Evolutionary conservation across 2,329 filamentous ascomycete species (phyloP), one percentile per base, ranked within the genome.

Genomic region (Clarireedia monteithiana): DNA sequence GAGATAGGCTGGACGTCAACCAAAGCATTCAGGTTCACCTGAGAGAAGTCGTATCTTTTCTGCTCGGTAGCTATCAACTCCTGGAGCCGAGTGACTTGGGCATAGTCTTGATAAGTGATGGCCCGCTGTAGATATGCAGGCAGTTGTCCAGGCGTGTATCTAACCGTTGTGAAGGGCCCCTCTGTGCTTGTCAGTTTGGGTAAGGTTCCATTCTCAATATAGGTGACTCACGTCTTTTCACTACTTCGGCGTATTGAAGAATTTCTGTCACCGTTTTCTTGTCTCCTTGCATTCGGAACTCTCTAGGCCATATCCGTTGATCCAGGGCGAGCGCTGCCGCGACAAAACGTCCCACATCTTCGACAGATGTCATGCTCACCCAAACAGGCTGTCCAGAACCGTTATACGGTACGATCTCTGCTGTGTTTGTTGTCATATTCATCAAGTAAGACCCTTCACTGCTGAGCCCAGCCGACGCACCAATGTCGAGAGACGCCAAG

Each of bases 301-400:
- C 86, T 5, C 71, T 69, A 3, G 85, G 85, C 88, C 88, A 91
- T 17, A 69, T 75, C 6, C 74, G 71, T 6, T 76, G 73, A 0
- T 76, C 78, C 42, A 89, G 70, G 47, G 88, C 84, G 30, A 89
- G 69, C 14, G 88, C 81, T n/a, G 83, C 81, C 10, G 84, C 83
- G 7, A 91, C 74, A 62, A 87, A 89, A n/a, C 78, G 77, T 24
- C 80, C 87, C 5, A 89, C 80, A 64, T 91, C 88, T 60, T 81
- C 75, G 15, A 84, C 80, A 4, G 85, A 85, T 2, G 85, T 90
- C 73, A 91, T 73, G 62, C 81, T 85, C 5, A 91, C 70, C 6
- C 72, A 76, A n/a, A 79, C 77, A 0, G 74, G 71, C 26, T 76
- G 71, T 0, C 79, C 78, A 3, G 74, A 69, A 1, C 71, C 64